Conservation (phyloP, 2,329 filamentous ascomycete species). For the Aspergillus sp. region DNA sequence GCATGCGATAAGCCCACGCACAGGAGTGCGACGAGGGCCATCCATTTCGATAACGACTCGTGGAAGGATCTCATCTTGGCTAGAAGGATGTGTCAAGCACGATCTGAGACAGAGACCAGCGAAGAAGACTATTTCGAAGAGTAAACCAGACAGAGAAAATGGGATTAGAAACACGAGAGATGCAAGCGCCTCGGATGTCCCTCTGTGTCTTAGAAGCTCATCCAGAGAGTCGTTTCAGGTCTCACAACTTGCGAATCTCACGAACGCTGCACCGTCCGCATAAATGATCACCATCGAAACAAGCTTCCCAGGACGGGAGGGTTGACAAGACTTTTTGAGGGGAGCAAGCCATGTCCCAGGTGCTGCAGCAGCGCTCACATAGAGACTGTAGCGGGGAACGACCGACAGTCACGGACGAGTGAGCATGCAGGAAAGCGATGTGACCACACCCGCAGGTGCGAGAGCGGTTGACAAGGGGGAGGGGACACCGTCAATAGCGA, state of each 20-base stretch:
- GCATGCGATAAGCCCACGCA: conserved; percentile 43
- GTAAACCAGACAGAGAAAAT: neutral
- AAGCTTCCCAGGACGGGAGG: conserved; percentile 25
- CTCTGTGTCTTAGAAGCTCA: conserved; percentile 4
- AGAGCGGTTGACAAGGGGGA: neutral
- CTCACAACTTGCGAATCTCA: conserved; percentile 2
- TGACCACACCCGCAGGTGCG: conserved; percentile 32
- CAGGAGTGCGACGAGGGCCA: conserved; percentile 31
- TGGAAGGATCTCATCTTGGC: conserved; percentile 27
- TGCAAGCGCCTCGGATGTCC: neutral
- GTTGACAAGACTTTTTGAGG: conserved; percentile 33
- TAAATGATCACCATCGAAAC: conserved; percentile 18
- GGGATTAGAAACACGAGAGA: conserved; percentile 8
- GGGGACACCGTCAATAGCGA: neutral
- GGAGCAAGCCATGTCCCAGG: conserved; percentile 16
- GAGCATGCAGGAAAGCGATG: conserved; percentile 26
- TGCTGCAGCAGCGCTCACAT: conserved; percentile 18
- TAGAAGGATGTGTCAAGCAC: neutral
- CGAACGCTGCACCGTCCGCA: conserved; percentile 1
- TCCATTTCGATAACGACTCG: conserved; percentile 29
- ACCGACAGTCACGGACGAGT: conserved; percentile 24
- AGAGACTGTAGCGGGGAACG: conserved; percentile 11
- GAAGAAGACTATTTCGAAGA: neutral
- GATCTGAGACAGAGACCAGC: neutral
- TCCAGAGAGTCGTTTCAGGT: conserved; percentile 2